A percentile compares a stretch with the other conserved stretches of the same genome.
These are phyloP conservation scores for Sporothrix variecibatus DNA, from an alignment of 2,329 filamentous ascomycete species.

Conservation along the genomic window DNA sequence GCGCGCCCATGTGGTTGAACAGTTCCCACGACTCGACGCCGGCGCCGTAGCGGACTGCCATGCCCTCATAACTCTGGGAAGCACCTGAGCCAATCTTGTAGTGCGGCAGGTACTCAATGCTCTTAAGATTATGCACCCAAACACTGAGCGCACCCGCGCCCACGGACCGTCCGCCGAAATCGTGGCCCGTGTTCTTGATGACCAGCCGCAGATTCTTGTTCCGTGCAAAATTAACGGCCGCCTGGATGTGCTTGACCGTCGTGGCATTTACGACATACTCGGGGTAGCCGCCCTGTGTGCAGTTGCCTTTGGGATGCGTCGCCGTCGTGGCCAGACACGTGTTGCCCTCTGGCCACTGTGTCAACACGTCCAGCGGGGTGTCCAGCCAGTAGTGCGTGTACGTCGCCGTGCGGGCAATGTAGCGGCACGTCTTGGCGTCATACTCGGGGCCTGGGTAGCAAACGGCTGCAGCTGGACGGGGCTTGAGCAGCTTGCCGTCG, in stretches of 20 bases:
- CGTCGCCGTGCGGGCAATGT: conserved; percentile 36
- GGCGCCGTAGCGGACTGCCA: conserved; percentile 39
- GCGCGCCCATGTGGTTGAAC: conserved; percentile 37
- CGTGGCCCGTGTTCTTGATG: conserved; percentile 50
- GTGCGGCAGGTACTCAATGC: conserved; percentile 40
- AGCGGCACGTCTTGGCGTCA: conserved; percentile 36
- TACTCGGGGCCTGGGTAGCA: conserved; percentile 38
- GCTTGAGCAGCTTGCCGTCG: conserved; percentile 38
- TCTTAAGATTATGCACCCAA: conserved; percentile 54
- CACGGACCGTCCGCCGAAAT: conserved; percentile 49
- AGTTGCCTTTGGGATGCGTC: conserved; percentile 32
- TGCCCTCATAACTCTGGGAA: conserved; percentile 35
- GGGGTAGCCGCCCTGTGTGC: conserved; percentile 41
- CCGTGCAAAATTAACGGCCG: conserved; percentile 38
- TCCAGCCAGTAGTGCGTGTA: conserved; percentile 39
- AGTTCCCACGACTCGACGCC: conserved; percentile 43
- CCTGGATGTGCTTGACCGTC: conserved; percentile 41
- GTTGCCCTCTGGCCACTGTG: conserved; percentile 39
- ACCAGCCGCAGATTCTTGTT: conserved; percentile 41
- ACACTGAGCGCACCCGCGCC: conserved; percentile 51
- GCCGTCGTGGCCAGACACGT: conserved; percentile 36
- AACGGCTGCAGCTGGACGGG: conserved; percentile 37
- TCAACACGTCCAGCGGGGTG: conserved; percentile 38
- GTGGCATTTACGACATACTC: conserved; percentile 44
- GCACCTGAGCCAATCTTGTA: conserved; percentile 35